These are phyloP conservation scores for Colletotrichum scovillei DNA, from an alignment of 2,329 filamentous ascomycete genomes.

Conservation along the genomic window DNA sequence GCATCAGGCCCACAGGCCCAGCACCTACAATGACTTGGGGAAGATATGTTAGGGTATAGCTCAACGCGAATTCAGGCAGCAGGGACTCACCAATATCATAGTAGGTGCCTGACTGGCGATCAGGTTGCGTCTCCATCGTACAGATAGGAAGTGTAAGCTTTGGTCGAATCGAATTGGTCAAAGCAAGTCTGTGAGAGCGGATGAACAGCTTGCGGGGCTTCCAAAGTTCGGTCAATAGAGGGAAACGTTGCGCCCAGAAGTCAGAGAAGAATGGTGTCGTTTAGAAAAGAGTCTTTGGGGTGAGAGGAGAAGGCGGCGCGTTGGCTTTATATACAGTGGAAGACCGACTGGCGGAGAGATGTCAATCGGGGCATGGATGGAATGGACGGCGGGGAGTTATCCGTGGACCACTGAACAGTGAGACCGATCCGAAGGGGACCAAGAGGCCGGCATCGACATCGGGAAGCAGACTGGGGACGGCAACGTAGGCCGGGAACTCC, in stretches of 20 bases:
- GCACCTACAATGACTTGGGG: constrained; percentile 84
- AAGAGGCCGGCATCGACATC: constrained; percentile 28
- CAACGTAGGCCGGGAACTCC: constrained; percentile 31
- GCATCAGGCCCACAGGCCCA: constrained; percentile 87
- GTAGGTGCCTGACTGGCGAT: constrained; percentile 37
- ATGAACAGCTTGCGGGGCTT: neutral
- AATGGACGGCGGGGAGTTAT: constrained; percentile 20
- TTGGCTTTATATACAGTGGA: constrained; percentile 14
- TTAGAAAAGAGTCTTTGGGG: neutral
- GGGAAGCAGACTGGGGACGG: constrained; percentile 27
- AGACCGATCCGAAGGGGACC: constrained; percentile 17
- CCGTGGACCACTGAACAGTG: neutral
- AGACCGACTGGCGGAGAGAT: constrained; percentile 7
- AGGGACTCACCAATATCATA: constrained; percentile 58
- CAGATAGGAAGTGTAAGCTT: neutral
- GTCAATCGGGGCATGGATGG: constrained; percentile 8
- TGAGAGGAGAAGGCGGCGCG: neutral
- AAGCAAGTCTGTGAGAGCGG: neutral
- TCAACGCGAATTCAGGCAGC: neutral
- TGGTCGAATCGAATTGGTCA: neutral
- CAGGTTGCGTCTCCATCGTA: constrained; percentile 30
- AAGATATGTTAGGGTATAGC: constrained; percentile 36
- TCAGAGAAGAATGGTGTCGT: neutral
- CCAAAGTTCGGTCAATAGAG: neutral
- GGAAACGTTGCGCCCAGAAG: neutral